Base-by-base conservation (phyloP, 2,329 filamentous ascomycete genomes). In the Fusarium albidum region DNA sequence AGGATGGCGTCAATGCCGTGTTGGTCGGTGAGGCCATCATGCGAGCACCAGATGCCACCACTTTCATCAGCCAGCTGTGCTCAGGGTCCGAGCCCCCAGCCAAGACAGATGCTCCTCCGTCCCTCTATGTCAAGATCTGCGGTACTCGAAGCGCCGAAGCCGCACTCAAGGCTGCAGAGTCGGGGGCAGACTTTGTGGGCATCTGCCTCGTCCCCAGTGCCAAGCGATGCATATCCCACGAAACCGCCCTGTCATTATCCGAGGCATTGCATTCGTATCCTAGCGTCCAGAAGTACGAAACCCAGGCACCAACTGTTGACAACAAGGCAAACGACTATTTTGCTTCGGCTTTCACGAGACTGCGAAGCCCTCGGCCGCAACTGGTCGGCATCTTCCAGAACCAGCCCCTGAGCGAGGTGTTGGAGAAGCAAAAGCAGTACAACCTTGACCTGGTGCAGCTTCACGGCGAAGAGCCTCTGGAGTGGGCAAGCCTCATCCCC, bases 21-120 rank as follows among this genome's bases (percentile, higher is more conserved):
- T 83, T 99, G 5, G 94, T 99, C 8, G 95, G 95, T 13, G 95
- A 99, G 74, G 91, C 96, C 44, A 85, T 99, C 61, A 98, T 99
- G 94, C 87, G 92, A 55, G 93, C 95, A 3, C 82, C 88, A 10
- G 85, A 98, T 68, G 92, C 92, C 10, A 83, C 87, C 17, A 78
- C 81, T 17, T 99, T 99, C 75, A 96, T 98, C 69, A 82, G 85
- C 28, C 83, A 93, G 66, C 84, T 99, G 18, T 90, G 96, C 63
- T 88, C 91, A 32, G 81, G 84, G 43, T 71, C 71, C 12, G 69
- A 76, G 6, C 65, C 72, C 7, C 61, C 69, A 14, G 67, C 61
- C 44, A 78, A 68, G 45, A 70, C 69, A 26, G 66, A 68, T n/a
- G 68, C 63, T 21, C 59, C 73, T 25, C 73, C 76, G 13, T 73